Evolutionary conservation across 768 basidiomycete species (phyloP).

Genomic region (Amanita pseudoporphyria): DNA sequence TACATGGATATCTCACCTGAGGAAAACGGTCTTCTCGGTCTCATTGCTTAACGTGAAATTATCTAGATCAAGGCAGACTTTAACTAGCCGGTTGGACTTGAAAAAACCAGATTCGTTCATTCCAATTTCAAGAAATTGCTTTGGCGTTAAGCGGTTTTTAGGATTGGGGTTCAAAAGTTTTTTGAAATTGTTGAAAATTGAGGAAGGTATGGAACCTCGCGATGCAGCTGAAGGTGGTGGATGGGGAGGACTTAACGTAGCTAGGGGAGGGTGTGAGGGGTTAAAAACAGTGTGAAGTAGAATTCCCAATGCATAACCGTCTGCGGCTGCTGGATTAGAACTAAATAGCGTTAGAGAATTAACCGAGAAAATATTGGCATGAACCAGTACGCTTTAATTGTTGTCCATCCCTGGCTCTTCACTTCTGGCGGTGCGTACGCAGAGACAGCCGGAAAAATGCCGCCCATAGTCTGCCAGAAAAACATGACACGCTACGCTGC

Average conservation of each 20-base stretch:
- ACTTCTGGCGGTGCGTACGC: constrained; percentile 76
- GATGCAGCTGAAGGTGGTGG: constrained; percentile 70
- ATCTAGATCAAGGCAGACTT: constrained; percentile 77
- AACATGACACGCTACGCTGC: constrained; percentile 8
- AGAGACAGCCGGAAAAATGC: constrained; percentile 50
- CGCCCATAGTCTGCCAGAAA: constrained; percentile 51
- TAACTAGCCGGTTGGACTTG: constrained; percentile 68
- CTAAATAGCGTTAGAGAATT: constrained; percentile 18
- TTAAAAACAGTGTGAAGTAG: constrained; percentile 86
- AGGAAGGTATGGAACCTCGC: constrained; percentile 64
- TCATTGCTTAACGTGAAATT: constrained; percentile 78
- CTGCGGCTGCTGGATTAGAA: constrained; percentile 51
- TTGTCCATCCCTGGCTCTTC: constrained; percentile 77
- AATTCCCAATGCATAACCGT: constrained; percentile 84
- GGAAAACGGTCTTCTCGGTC: constrained; percentile 61
- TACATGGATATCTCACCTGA: constrained; percentile 40
- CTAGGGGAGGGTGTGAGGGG: constrained; percentile 61
- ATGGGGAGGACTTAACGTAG: constrained; percentile 62
- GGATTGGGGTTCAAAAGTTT: constrained; percentile 86
- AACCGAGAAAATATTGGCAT: neutral
- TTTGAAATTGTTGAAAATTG: constrained; percentile 76
- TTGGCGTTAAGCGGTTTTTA: constrained; percentile 65
- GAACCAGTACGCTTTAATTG: constrained; percentile 62
- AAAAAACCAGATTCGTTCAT: constrained; percentile 83
- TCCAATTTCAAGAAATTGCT: constrained; percentile 72